These are phyloP conservation scores for Takashimella koratensis DNA, from an alignment of 1,284 basidiomycete species.

Conservation along the genomic window DNA sequence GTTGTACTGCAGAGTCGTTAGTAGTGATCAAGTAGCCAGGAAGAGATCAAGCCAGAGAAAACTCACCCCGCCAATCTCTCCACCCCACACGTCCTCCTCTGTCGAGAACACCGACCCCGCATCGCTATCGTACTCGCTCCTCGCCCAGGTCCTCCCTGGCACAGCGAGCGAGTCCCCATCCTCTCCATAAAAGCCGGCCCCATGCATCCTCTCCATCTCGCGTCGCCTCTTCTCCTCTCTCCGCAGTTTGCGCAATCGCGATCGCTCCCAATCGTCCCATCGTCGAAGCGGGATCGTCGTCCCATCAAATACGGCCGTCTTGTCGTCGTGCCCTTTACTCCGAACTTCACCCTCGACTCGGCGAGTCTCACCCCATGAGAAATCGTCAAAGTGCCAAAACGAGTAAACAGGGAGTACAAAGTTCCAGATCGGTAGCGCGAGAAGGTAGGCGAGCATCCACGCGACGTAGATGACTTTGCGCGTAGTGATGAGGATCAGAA, in stretches of 20 bases:
- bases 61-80: slow-evolving; percentile 54
- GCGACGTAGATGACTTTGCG: slow-evolving; percentile 91
- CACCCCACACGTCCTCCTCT: slow-evolving; percentile 88
- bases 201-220: slow-evolving; percentile 66
- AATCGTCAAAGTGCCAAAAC: slow-evolving; percentile 99
- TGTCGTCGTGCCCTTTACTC: slow-evolving; percentile 64
- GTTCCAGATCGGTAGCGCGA: slow-evolving; percentile 93
- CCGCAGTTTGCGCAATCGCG: slow-evolving; percentile 83
- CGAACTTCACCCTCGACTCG: slow-evolving; percentile 86
- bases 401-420: slow-evolving; percentile 89
- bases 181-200: slow-evolving; percentile 51
- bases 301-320: slow-evolving; percentile 56
- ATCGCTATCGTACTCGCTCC: slow-evolving; percentile 48
- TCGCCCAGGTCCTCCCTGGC: slow-evolving; percentile 29
- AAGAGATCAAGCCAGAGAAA: slow-evolving; percentile 55
- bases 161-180: slow-evolving; percentile 48
- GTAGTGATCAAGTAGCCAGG: neutral
- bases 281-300: slow-evolving; percentile 77
- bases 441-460: slow-evolving; percentile 95
- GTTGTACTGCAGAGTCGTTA: slow-evolving; percentile 58
- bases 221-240: slow-evolving; percentile 80
- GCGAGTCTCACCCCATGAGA: slow-evolving; percentile 96
- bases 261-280: slow-evolving; percentile 99
- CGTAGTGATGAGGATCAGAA: slow-evolving; percentile 91
- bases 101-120: slow-evolving; percentile 74